Conservation (phyloP, 208 protist genomes). For the Leishmania martiniquensis region DNA sequence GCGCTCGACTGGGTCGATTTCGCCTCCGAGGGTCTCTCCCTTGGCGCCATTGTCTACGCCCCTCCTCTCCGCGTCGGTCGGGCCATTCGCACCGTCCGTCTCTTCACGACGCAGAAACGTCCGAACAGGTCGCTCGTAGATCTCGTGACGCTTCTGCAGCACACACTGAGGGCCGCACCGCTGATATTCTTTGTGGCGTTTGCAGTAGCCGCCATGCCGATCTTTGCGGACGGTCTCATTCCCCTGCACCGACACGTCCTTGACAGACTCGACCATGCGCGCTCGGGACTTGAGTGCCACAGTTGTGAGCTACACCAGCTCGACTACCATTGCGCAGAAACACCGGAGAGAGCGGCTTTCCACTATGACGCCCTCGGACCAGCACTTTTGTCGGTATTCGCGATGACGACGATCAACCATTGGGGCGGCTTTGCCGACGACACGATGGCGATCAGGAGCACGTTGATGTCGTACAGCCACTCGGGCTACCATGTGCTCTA, state of each 20-base stretch:
- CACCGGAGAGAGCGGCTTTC: slow-evolving; percentile 19
- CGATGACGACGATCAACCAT: slow-evolving; percentile 38
- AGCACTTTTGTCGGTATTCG: slow-evolving; percentile 63
- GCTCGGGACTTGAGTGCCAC: slow-evolving; percentile 22
- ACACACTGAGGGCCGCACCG: slow-evolving; percentile 21
- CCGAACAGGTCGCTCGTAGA: slow-evolving; percentile 35
- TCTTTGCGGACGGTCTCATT: slow-evolving; percentile 53
- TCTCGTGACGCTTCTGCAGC: slow-evolving; percentile 26
- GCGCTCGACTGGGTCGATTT: slow-evolving; percentile 60
- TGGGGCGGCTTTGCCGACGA: slow-evolving; percentile 64
- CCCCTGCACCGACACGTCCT: slow-evolving; percentile 41
- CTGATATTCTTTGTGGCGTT: slow-evolving; percentile 44
- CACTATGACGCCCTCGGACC: slow-evolving; percentile 65
- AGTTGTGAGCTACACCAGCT: slow-evolving; percentile 10
- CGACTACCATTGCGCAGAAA: slow-evolving; percentile 1
- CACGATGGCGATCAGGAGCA: slow-evolving; percentile 37
- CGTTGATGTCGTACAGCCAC: slow-evolving; percentile 20
- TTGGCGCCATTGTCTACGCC: slow-evolving; percentile 53
- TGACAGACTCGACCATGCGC: slow-evolving; percentile 15
- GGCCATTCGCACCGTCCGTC: slow-evolving; percentile 44
- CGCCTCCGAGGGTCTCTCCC: slow-evolving; percentile 37
- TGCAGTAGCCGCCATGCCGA: slow-evolving; percentile 48
- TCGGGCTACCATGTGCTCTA: slow-evolving; percentile 45
- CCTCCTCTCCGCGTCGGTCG: slow-evolving; percentile 40
- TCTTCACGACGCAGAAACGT: slow-evolving; percentile 44